Conservation (phyloP, 345 rosid genomes). For the Gynandropsis gynandra region DNA sequence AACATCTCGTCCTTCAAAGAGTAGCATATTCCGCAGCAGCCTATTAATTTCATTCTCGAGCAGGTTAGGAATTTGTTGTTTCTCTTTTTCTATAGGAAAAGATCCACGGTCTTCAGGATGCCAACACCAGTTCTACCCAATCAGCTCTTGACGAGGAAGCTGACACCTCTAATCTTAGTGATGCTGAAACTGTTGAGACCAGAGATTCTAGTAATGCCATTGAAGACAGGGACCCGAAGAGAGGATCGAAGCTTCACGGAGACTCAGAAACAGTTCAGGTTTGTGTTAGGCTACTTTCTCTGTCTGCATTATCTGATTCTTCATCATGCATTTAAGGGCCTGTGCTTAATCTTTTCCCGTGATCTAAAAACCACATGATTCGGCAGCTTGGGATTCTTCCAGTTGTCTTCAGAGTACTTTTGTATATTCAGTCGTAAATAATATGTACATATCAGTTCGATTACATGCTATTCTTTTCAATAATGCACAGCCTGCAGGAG, state of each 20-base stretch:
- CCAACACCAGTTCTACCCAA: slow-evolving; percentile 24
- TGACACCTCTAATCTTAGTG: slow-evolving; percentile 20
- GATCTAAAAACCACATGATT: background rate
- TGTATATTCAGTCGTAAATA: background rate
- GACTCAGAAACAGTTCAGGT: slow-evolving; percentile 31
- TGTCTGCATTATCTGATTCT: background rate
- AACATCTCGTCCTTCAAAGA: too few species aligned
- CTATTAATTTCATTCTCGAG: slow-evolving; percentile 2
- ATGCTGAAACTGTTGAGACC: slow-evolving; percentile 27
- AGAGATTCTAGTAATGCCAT: slow-evolving; percentile 20
- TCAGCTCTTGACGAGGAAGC: slow-evolving; percentile 18
- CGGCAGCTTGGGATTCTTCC: slow-evolving; percentile 5
- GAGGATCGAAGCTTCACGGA: slow-evolving; percentile 30
- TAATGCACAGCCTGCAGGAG: slow-evolving; percentile 34
- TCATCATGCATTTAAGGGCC: background rate
- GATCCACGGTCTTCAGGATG: slow-evolving; percentile 22
- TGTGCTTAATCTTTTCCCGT: background rate
- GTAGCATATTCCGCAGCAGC: background rate
- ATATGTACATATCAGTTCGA: background rate
- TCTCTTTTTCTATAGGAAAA: slow-evolving; percentile 26
- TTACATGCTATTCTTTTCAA: slow-evolving; percentile 7
- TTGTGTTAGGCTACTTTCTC: slow-evolving; percentile 6
- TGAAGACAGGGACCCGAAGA: slow-evolving; percentile 11
- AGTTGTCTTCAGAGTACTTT: background rate
- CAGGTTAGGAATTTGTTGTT: background rate